Conservation (phyloP, 805 yeast genomes). For the Diddensiella caesifluorescens region DNA sequence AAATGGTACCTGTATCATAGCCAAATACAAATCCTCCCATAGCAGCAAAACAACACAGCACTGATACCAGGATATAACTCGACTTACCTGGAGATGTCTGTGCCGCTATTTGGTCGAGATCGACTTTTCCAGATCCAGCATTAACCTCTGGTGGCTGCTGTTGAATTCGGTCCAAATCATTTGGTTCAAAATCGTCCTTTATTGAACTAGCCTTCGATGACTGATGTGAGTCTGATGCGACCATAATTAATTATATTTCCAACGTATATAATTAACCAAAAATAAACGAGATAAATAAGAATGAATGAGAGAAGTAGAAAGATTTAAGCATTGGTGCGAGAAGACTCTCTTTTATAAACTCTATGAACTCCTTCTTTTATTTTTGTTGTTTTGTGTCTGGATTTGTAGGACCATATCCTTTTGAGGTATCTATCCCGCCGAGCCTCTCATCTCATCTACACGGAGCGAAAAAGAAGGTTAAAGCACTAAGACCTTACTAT, state of each 20-base stretch:
- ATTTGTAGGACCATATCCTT: too few relatives aligned
- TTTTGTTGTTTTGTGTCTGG: too few relatives aligned
- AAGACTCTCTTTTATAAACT: too few relatives aligned
- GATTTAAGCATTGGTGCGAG: too few relatives aligned
- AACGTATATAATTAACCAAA: neutral
- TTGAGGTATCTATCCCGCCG: too few relatives aligned
- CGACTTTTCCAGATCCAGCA: neutral
- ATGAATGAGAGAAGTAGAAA: too few relatives aligned
- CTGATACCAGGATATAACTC: slow-evolving; percentile 13
- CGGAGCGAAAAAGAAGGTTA: too few relatives aligned
- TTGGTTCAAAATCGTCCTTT: slow-evolving; percentile 8
- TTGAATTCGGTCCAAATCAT: neutral
- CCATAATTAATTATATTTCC: neutral
- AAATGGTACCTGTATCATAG: slow-evolving; percentile 64
- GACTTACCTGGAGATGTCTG: slow-evolving; percentile 1
- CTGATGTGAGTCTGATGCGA: neutral
- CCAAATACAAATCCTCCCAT: slow-evolving; percentile 67
- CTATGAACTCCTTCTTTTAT: too few relatives aligned
- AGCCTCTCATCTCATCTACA: too few relatives aligned
- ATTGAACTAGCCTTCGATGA: slow-evolving; percentile 2
- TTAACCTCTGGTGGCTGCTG: neutral
- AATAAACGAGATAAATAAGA: too few relatives aligned
- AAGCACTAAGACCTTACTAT: too few relatives aligned
- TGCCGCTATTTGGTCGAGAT: slow-evolving; percentile 3
- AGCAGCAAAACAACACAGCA: slow-evolving; percentile 48